A percentile compares a stretch with the other conserved stretches of the same genome.
phyloP scores from a whole-genome alignment of 2,329 filamentous ascomycete species.

The Juglanconis sp. region DNA sequence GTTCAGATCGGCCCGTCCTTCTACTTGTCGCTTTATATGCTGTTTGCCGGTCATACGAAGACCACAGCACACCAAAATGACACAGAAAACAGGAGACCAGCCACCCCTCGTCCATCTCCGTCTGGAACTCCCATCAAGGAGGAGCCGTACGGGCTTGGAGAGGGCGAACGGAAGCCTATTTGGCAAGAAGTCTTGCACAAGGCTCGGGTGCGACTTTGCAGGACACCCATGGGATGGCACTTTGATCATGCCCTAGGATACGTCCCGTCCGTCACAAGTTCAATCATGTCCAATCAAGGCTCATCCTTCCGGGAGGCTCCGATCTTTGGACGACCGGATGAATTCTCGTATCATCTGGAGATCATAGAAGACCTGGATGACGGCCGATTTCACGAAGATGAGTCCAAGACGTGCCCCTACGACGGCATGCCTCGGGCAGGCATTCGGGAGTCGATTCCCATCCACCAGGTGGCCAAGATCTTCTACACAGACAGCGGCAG shows the following conservation, averaged over 20 bases:
- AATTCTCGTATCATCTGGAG: slow-evolving; percentile 75
- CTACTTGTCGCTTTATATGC: slow-evolving; percentile 87
- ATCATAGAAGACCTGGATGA: slow-evolving; percentile 76
- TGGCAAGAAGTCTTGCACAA: slow-evolving; percentile 99
- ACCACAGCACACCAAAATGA: neutral
- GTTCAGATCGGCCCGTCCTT: slow-evolving; percentile 88
- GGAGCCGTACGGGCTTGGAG: slow-evolving; percentile 43
- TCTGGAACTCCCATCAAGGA: slow-evolving; percentile 37
- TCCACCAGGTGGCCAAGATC: slow-evolving; percentile 72
- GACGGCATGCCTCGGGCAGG: slow-evolving; percentile 42
- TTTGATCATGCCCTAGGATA: slow-evolving; percentile 39
- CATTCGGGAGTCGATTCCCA: slow-evolving; percentile 51
- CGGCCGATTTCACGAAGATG: slow-evolving; percentile 48
- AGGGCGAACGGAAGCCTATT: slow-evolving; percentile 62
- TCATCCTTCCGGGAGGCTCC: neutral
- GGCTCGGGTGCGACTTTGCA: slow-evolving; percentile 74
- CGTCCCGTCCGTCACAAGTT: slow-evolving; percentile 16
- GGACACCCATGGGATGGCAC: slow-evolving; percentile 57
- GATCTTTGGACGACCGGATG: slow-evolving; percentile 21
- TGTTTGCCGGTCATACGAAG: slow-evolving; percentile 72
- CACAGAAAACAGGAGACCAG: neutral
- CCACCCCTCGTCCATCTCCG: slow-evolving; percentile 16
- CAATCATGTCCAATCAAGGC: neutral
- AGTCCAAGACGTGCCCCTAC: slow-evolving; percentile 30
- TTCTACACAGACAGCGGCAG: slow-evolving; percentile 91